Evolutionary conservation across 1,284 basidiomycete species (phyloP).

Genomic region (Ceratobasidium sp.): DNA sequence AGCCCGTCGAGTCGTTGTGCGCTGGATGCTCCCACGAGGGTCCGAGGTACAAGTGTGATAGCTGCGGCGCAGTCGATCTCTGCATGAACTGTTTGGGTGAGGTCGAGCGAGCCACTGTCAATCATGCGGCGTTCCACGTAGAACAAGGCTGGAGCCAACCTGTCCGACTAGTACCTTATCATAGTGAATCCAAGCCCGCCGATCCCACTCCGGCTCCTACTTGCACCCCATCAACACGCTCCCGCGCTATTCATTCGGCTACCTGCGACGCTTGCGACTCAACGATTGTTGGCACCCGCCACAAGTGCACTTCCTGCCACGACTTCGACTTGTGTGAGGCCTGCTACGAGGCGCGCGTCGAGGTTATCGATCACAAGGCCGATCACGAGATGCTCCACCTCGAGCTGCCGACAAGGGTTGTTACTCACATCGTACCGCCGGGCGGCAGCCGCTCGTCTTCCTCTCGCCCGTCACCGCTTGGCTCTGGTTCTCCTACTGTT

Average conservation of each 20-base stretch:
- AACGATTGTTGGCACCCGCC: constrained; percentile 51
- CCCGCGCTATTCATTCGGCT: constrained; percentile 46
- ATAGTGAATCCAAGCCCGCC: constrained; percentile 14
- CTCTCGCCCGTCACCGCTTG: constrained; percentile 14
- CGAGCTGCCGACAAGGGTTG: constrained; percentile 27
- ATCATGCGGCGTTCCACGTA: constrained; percentile 34
- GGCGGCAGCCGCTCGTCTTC: constrained; percentile 12
- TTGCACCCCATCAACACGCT: neutral
- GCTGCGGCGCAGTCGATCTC: constrained; percentile 41
- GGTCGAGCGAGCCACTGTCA: constrained; percentile 31
- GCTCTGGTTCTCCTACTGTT: constrained; percentile 30
- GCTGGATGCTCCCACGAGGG: constrained; percentile 26
- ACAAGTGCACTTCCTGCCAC: constrained; percentile 53
- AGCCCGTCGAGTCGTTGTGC: constrained; percentile 1
- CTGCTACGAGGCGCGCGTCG: constrained; percentile 22
- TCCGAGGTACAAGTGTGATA: constrained; percentile 44
- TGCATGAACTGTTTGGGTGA: constrained; percentile 35
- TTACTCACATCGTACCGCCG: constrained; percentile 18
- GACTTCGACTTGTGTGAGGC: constrained; percentile 42
- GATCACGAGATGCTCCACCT: constrained; percentile 43
- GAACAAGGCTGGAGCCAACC: constrained; percentile 30
- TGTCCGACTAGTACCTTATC: constrained; percentile 37
- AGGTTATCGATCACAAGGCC: constrained; percentile 40
- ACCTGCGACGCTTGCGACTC: constrained; percentile 52
- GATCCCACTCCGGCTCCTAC: constrained; percentile 14